Evolutionary conservation across 2,329 filamentous ascomycete species (phyloP).

Genomic region (Malbranchea cinnamomea): DNA sequence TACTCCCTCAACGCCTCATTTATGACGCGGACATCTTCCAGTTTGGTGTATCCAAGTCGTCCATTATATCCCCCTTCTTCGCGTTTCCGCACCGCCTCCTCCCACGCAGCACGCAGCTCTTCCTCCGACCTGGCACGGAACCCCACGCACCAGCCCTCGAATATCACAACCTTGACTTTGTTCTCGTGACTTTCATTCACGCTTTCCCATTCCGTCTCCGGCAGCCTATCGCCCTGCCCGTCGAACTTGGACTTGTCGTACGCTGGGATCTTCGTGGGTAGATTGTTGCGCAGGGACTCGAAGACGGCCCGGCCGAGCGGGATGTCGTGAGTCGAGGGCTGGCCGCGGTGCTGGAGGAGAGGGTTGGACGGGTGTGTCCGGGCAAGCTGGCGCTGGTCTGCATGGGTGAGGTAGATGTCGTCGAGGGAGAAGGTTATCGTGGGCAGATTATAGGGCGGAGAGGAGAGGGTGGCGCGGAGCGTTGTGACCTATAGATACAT

Average conservation of each 20-base stretch:
- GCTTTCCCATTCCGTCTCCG: conserved; percentile 46
- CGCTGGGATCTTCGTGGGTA: conserved; percentile 47
- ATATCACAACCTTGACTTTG: conserved; percentile 50
- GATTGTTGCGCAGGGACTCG: conserved; percentile 36
- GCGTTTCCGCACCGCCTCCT: conserved; percentile 30
- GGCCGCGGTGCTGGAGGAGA: conserved; percentile 66
- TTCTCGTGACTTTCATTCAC: conserved; percentile 24
- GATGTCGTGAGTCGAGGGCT: conserved; percentile 73
- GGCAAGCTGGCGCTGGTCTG: conserved; percentile 51
- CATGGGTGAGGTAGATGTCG: conserved; percentile 71
- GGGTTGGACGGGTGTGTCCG: conserved; percentile 52
- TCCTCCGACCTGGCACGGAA: conserved; percentile 52
- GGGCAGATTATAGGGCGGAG: conserved; percentile 41
- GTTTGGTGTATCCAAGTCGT: conserved; percentile 38
- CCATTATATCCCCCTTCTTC: conserved; percentile 32
- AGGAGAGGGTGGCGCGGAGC: conserved; percentile 47
- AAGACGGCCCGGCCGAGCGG: conserved; percentile 50
- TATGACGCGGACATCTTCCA: conserved; percentile 42
- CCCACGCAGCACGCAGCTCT: conserved; percentile 39
- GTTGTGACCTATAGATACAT: conserved; percentile 36
- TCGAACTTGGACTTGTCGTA: conserved; percentile 73
- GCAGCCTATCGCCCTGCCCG: conserved; percentile 62
- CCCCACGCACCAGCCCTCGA: conserved; percentile 86
- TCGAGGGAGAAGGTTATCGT: conserved; percentile 70
- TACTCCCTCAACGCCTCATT: conserved; percentile 45